A percentile compares a stretch with the other conserved stretches of the same genome.
Conservation (phyloP, 306 rosid genomes). For the Corylus heterophylla region DNA sequence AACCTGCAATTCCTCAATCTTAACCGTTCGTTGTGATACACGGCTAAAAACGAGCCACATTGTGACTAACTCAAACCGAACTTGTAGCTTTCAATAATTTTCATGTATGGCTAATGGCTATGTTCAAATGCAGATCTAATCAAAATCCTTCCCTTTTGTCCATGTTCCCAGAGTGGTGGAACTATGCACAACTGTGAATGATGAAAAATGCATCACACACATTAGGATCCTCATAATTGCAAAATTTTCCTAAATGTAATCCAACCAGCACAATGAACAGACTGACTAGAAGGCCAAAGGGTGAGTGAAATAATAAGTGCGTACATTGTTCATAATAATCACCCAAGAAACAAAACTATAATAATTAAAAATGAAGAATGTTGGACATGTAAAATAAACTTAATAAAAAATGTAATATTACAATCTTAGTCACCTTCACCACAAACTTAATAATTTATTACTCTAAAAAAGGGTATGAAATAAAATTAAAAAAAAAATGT, state of each 20-base stretch:
- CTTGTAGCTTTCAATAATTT: no score
- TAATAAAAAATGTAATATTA: background rate
- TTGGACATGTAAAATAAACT: background rate
- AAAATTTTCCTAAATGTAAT: no score
- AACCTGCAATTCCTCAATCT: no score
- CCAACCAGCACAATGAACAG: no score
- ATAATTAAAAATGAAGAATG: background rate
- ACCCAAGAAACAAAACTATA: background rate
- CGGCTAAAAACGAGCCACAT: no score
- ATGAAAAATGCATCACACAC: background rate
- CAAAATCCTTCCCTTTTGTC: background rate
- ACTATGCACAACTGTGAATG: background rate
- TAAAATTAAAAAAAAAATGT: slow-evolving; percentile 7
- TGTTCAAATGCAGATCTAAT: background rate
- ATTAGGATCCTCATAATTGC: no score
- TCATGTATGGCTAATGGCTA: no score
- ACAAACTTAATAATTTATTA: background rate
- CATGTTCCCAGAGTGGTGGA: background rate
- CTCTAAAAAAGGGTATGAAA: background rate
- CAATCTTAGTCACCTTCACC: background rate
- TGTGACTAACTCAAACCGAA: no score
- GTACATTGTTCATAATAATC: background rate
- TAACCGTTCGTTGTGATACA: no score
- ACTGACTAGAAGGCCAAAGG: background rate
- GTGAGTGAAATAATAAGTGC: background rate